A percentile compares a stretch with the other conserved stretches of the same genome.
These are phyloP conservation scores for Murraya paniculata DNA, from an alignment of 345 rosid species.

Conservation along the genomic window DNA sequence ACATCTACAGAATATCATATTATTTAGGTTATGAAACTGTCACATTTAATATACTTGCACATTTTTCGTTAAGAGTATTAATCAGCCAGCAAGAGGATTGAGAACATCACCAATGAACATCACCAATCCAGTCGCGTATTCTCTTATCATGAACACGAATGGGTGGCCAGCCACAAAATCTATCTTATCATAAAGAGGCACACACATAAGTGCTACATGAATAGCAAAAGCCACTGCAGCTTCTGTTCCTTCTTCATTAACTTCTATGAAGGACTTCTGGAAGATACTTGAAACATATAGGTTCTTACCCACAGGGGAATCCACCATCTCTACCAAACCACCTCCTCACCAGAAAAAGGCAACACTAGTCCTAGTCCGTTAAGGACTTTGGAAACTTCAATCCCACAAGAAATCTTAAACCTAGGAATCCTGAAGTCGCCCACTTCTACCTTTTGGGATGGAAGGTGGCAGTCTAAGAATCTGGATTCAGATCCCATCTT, in stretches of 20 bases:
- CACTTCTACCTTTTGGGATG: slow-evolving; percentile 30
- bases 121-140: slow-evolving; percentile 54
- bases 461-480: slow-evolving; percentile 51
- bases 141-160: slow-evolving; percentile 56
- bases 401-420: slow-evolving; percentile 56
- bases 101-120: slow-evolving; percentile 57
- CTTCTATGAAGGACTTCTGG: slow-evolving; percentile 62
- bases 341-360: slow-evolving; percentile 56
- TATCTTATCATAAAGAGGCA: slow-evolving; percentile 12
- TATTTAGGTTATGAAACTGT: neutral
- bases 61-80: neutral
- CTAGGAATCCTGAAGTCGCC: slow-evolving; percentile 54
- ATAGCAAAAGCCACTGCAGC: slow-evolving; percentile 62
- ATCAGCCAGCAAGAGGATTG: slow-evolving; percentile 38
- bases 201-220: slow-evolving; percentile 12
- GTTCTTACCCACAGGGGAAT: slow-evolving; percentile 35
- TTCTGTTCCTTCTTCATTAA: slow-evolving; percentile 78
- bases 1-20: neutral
- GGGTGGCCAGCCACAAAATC: slow-evolving; percentile 75
- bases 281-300: slow-evolving; percentile 46
- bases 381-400: slow-evolving; percentile 50
- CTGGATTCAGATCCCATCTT: slow-evolving; percentile 42
- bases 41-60: slow-evolving; percentile 13
- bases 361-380: slow-evolving; percentile 47
- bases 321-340: slow-evolving; percentile 59